phyloP scores from a whole-genome alignment of 2,329 filamentous ascomycete species.

The Fusarium setosum region DNA sequence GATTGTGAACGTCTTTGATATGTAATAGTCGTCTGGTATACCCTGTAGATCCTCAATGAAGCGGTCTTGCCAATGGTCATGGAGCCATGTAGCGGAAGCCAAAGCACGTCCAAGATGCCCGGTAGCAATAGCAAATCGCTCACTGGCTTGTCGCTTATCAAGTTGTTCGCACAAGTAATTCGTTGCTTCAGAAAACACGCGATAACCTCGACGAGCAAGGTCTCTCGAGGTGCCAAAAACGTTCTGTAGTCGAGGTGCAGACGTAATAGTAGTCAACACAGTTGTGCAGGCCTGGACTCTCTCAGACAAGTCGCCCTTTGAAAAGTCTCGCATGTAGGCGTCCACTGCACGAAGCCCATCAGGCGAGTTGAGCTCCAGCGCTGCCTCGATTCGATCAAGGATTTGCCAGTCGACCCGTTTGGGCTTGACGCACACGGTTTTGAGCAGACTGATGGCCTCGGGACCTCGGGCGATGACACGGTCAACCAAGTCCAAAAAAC shows the following conservation, averaged over 20 bases:
- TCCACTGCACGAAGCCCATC: not conserved
- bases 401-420: conserved; percentile 3
- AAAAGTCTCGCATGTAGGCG: not conserved
- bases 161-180: conserved; percentile 4
- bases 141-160: not conserved
- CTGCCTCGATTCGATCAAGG: conserved; percentile 10
- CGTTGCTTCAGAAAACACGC: not conserved
- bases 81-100: conserved; percentile 15
- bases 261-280: not conserved
- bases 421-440: conserved; percentile 14
- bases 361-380: not conserved
- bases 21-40: conserved; percentile 4
- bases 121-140: conserved; percentile 9
- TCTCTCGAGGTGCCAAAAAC: conserved; percentile 5
- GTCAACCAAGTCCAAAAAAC: conserved; percentile 10
- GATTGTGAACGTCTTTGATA: conserved; percentile 8
- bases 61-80: conserved; percentile 7
- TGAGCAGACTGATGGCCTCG: conserved; percentile 14
- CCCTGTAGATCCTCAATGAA: conserved; percentile 10
- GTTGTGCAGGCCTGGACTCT: conserved; percentile 2
- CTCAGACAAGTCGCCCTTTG: not conserved
- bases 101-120: conserved; percentile 13
- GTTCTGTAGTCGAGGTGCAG: conserved; percentile 6
- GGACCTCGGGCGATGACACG: conserved; percentile 1
- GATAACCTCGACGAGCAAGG: conserved; percentile 3